A percentile compares a stretch with the other conserved stretches of the same genome.
Evolutionary conservation across 352 stramenopile genomes (phyloP).

Genomic region (Phytopythium oedochilum): DNA sequence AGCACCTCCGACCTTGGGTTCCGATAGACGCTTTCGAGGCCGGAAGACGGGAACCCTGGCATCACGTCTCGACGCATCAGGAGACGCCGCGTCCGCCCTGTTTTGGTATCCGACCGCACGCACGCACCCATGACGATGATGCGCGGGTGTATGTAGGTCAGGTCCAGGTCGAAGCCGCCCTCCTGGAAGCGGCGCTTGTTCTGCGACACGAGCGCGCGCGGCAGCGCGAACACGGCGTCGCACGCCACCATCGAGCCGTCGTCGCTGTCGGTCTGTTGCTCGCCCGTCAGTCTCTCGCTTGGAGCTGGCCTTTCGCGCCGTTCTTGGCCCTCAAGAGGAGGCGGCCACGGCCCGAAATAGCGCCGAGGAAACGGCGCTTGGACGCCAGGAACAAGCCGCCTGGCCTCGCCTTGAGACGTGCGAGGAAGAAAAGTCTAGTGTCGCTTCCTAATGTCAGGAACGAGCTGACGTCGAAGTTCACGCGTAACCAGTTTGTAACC

Average conservation of each 20-base stretch:
- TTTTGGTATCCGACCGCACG: neutral
- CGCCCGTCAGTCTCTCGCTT: neutral
- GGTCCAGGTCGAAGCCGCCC: slow-evolving; percentile 61
- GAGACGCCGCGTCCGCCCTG: neutral
- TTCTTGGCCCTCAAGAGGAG: too few relatives aligned
- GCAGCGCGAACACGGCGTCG: slow-evolving; percentile 35
- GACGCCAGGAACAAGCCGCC: too few relatives aligned
- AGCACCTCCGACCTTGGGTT: slow-evolving; percentile 60
- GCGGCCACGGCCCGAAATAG: too few relatives aligned
- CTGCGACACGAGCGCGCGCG: slow-evolving; percentile 67
- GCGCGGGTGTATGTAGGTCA: slow-evolving; percentile 69
- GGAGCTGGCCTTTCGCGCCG: neutral
- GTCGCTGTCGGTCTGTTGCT: too few relatives aligned
- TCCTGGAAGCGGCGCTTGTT: slow-evolving; percentile 67
- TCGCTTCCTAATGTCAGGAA: too few relatives aligned
- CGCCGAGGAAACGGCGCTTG: too few relatives aligned
- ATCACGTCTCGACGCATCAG: neutral
- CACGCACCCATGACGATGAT: slow-evolving; percentile 72
- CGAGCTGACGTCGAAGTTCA: too few relatives aligned
- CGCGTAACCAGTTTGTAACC: neutral
- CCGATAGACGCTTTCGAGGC: slow-evolving; percentile 51
- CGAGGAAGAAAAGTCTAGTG: too few relatives aligned
- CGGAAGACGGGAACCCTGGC: slow-evolving; percentile 49
- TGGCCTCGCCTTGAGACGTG: too few relatives aligned
- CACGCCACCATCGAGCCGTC: slow-evolving; percentile 31